These are phyloP conservation scores for Clitocybe nebularis DNA, from an alignment of 1,284 basidiomycete species.

Conservation along the genomic window DNA sequence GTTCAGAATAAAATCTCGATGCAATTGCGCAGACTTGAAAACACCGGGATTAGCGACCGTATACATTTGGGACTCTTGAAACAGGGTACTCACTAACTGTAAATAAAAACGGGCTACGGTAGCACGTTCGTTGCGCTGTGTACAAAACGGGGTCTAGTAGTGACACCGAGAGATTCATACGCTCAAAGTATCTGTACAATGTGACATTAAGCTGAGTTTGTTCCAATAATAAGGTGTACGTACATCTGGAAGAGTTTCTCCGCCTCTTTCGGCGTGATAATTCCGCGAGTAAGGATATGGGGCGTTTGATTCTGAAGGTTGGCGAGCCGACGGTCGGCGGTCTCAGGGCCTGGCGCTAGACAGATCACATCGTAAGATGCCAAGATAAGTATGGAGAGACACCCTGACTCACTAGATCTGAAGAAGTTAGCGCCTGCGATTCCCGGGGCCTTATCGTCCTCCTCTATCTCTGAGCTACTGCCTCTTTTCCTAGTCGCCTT, in stretches of 20 bases:
- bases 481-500: conserved; percentile 36
- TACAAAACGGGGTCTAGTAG: conserved; percentile 74
- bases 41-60: not conserved
- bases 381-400: not conserved
- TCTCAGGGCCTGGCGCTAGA: conserved; percentile 44
- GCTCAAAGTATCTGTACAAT: conserved; percentile 65
- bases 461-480: conserved; percentile 41
- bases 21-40: conserved; percentile 70
- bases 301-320: conserved; percentile 49
- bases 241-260: conserved; percentile 79
- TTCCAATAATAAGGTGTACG: conserved; percentile 23
- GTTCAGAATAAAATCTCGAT: conserved; percentile 65
- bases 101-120: conserved; percentile 76
- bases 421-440: conserved; percentile 66
- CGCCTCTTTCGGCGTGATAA: conserved; percentile 69
- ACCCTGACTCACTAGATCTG: conserved; percentile 45
- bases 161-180: conserved; percentile 71
- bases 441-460: conserved; percentile 47
- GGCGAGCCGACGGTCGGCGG: conserved; percentile 25
- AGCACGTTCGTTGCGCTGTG: conserved; percentile 67
- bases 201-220: not conserved
- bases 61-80: not conserved
- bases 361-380: conserved; percentile 10
- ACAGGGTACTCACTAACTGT: conserved; percentile 64
- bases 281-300: conserved; percentile 63